Evolutionary conservation across 768 basidiomycete genomes (phyloP), one percentile per base, ranked within the genome.

Genomic region (Aureoboletus auriporus): DNA sequence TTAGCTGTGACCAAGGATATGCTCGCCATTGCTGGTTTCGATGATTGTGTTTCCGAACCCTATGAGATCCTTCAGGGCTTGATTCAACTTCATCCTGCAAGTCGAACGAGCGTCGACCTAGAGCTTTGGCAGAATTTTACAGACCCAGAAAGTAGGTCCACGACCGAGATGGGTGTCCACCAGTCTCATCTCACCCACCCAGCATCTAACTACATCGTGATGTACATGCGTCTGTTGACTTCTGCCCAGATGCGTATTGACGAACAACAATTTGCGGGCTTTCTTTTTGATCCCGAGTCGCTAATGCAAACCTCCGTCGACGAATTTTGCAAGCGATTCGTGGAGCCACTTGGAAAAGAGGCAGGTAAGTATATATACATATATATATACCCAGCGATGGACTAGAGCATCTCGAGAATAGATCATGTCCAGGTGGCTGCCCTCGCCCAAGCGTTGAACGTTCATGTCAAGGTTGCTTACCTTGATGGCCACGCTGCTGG

Each of bases 391-490:
- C 14, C 13, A 10, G 17, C 8, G 27, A 52, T 8, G 14, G 29
- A 30, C 29, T 35, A 23, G 38, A 17, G n/a, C 11, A 45, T 50
- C 14, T 45, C 31, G 17, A 36, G 29, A 41, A 11, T 33, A 82
- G 93, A 94, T 56, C 84, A 94, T 54, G 83, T 86, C 10, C 87
- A 91, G 58, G 86, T 94, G 53, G 77, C 77, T 31, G 92, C 93
- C 1, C 72, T 95, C 10, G 77, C 84, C 14, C 72, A 78, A 30
- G 86, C 84, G 0, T 67, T 94, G 27, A 65, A 76, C 17, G 68
- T 89, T 42, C 83, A 85, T 43, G 68, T 93, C 43, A 75, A 79
- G 46, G 76, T 93, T 33, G 89, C 89, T 1, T 93, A 92, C 65
- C 76, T 96, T 26, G 90, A 91, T 65, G 84, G 89, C 2, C 78